A percentile compares a stretch with the other conserved stretches of the same genome.
Conservation (phyloP, 768 basidiomycete genomes). For the Amanita fuliginea region DNA sequence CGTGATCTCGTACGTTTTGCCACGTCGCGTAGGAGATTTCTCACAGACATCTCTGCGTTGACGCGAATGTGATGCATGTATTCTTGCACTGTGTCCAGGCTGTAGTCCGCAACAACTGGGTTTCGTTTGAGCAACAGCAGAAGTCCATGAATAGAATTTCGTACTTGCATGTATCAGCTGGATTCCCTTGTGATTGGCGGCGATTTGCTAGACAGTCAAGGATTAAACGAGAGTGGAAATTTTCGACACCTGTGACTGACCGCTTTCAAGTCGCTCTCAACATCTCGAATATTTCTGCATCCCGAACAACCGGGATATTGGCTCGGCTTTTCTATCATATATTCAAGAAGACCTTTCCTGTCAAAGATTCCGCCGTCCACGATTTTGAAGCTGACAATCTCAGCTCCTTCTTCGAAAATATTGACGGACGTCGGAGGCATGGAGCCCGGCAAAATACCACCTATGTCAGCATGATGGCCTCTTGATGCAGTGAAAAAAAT, state of each 20-base stretch:
- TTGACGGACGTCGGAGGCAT: slow-evolving; percentile 93
- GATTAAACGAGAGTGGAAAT: slow-evolving; percentile 2
- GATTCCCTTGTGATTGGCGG: slow-evolving; percentile 88
- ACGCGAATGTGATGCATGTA: slow-evolving; percentile 88
- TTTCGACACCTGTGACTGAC: slow-evolving; percentile 29
- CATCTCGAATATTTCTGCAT: slow-evolving; percentile 77
- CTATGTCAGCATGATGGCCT: slow-evolving; percentile 91
- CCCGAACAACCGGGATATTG: slow-evolving; percentile 80
- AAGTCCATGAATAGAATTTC: slow-evolving; percentile 12
- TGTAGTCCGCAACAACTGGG: slow-evolving; percentile 78
- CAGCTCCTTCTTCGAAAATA: slow-evolving; percentile 90
- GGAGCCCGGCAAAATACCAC: slow-evolving; percentile 84
- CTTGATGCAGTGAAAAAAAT: slow-evolving; percentile 92
- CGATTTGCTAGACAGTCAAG: slow-evolving; percentile 59
- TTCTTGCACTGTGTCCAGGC: slow-evolving; percentile 76
- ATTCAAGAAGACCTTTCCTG: slow-evolving; percentile 56
- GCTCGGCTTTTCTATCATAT: slow-evolving; percentile 76
- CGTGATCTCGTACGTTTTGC: slow-evolving; percentile 57
- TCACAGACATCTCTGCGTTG: slow-evolving; percentile 83
- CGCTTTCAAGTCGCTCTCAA: slow-evolving; percentile 87
- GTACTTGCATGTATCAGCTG: slow-evolving; percentile 72
- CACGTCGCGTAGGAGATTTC: slow-evolving; percentile 69
- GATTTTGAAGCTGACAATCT: slow-evolving; percentile 86
- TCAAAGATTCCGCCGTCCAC: slow-evolving; percentile 79
- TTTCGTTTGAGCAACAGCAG: background rate